These are phyloP conservation scores for Ceratobasidium sp. DNA, from an alignment of 1,284 basidiomycete genomes.

Conservation along the genomic window DNA sequence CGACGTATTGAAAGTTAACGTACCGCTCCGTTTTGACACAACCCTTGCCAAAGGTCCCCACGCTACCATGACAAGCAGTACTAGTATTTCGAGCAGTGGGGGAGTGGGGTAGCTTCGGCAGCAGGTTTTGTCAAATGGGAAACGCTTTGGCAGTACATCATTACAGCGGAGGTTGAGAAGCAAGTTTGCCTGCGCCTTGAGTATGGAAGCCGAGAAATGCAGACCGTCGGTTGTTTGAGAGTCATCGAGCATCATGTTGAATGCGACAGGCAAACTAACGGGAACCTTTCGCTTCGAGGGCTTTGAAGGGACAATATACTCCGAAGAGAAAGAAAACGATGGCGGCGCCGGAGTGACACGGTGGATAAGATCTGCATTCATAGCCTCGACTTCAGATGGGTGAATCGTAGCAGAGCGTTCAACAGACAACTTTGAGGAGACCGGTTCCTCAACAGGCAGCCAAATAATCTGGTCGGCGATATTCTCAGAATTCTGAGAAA, in stretches of 20 bases:
- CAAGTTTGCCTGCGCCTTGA: constrained; percentile 78
- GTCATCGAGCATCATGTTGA: constrained; percentile 79
- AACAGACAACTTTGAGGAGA: constrained; percentile 67
- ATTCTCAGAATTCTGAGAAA: constrained; percentile 56
- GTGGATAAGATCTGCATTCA: constrained; percentile 85
- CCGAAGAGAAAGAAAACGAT: constrained; percentile 46
- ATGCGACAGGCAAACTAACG: constrained; percentile 74
- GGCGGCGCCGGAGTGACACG: constrained; percentile 61
- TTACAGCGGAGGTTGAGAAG: constrained; percentile 87
- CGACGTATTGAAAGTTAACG: neutral
- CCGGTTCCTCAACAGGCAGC: constrained; percentile 77
- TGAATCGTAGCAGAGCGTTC: constrained; percentile 75
- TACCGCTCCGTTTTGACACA: constrained; percentile 44
- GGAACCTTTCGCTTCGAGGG: constrained; percentile 53
- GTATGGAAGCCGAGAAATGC: constrained; percentile 75
- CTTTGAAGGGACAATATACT: constrained; percentile 40
- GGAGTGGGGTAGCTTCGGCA: constrained; percentile 80
- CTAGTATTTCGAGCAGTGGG: constrained; percentile 66
- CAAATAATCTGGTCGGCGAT: constrained; percentile 78
- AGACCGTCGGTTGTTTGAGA: constrained; percentile 83
- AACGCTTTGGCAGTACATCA: constrained; percentile 71
- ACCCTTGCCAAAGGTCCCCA: constrained; percentile 68
- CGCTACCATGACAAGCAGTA: constrained; percentile 64
- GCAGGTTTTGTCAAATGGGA: constrained; percentile 83
- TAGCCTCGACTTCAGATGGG: constrained; percentile 81